phyloP scores from a whole-genome alignment of 768 basidiomycete genomes.

The Pleurotus sapidus region DNA sequence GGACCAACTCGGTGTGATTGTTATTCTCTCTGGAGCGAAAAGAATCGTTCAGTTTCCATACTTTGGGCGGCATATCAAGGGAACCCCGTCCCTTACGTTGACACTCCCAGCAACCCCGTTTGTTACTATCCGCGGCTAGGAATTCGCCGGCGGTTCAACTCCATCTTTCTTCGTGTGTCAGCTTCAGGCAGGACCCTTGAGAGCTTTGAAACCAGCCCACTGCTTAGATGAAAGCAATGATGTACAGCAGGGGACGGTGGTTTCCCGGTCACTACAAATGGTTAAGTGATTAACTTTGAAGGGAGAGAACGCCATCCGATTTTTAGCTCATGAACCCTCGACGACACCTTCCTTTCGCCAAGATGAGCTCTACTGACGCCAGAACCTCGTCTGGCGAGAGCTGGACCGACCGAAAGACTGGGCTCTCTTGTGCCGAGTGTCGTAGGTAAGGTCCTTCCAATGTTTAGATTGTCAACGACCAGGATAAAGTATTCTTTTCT shows the following conservation, averaged over 20 bases:
- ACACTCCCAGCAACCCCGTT: background rate
- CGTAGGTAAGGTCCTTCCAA: slow-evolving; percentile 32
- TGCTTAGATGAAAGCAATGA: background rate
- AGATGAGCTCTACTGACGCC: background rate
- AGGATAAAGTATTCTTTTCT: background rate
- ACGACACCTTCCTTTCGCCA: background rate
- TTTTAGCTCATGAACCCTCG: background rate
- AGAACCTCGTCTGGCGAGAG: background rate
- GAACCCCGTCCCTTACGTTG: no score
- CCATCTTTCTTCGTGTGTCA: background rate
- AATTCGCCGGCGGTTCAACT: background rate
- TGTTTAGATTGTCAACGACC: background rate
- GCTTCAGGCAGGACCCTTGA: background rate
- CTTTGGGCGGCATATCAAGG: no score
- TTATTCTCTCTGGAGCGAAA: no score
- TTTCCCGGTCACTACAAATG: background rate
- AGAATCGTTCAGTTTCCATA: no score
- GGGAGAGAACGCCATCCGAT: background rate
- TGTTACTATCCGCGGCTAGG: background rate
- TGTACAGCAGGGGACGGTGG: background rate
- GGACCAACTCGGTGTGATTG: no score
- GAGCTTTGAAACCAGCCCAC: background rate
- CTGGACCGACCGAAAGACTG: background rate
- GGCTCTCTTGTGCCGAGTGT: slow-evolving; percentile 52
- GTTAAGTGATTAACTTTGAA: background rate